phyloP scores from a whole-genome alignment of 352 stramenopile species.

The Globisporangium mamillatum region DNA sequence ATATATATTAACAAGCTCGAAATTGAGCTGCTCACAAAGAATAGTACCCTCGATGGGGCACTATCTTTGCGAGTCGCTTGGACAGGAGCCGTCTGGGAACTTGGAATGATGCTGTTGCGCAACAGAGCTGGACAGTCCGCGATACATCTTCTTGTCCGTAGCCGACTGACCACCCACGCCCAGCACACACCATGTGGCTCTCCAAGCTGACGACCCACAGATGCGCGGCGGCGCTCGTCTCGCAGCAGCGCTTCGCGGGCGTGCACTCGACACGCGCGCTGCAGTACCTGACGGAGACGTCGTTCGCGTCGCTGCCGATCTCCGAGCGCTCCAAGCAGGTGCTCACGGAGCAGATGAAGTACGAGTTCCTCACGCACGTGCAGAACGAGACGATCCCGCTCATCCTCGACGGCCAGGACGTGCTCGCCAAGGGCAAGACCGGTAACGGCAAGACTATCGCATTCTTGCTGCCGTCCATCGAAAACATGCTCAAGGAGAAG shows the following conservation, averaged over 20 bases:
- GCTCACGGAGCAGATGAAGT: slow-evolving; percentile 81
- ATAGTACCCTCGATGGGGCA: not conserved
- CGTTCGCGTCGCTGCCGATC: slow-evolving; percentile 55
- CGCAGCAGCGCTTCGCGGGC: slow-evolving; percentile 11
- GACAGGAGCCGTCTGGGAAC: not conserved
- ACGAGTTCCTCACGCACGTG: slow-evolving; percentile 88
- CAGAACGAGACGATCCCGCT: slow-evolving; percentile 85
- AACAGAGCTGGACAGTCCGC: slow-evolving; percentile 1
- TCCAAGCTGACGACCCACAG: slow-evolving; percentile 11
- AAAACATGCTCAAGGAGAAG: slow-evolving; percentile 45
- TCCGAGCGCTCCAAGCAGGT: slow-evolving; percentile 57
- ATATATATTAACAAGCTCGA: not conserved
- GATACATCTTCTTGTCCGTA: slow-evolving; percentile 1
- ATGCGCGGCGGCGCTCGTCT: slow-evolving; percentile 8
- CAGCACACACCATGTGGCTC: slow-evolving; percentile 8
- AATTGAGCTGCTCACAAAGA: not conserved
- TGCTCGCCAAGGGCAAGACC: slow-evolving; percentile 92
- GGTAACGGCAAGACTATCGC: slow-evolving; percentile 91
- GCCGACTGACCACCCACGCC: not conserved
- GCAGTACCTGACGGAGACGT: slow-evolving; percentile 43
- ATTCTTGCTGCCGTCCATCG: slow-evolving; percentile 75
- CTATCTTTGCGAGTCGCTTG: not conserved
- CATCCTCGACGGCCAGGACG: slow-evolving; percentile 78
- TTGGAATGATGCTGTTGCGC: not conserved
- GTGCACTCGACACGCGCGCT: slow-evolving; percentile 16